Base-by-base conservation (phyloP, 495 filamentous ascomycete genomes). In the Bacidia gigantensis region DNA sequence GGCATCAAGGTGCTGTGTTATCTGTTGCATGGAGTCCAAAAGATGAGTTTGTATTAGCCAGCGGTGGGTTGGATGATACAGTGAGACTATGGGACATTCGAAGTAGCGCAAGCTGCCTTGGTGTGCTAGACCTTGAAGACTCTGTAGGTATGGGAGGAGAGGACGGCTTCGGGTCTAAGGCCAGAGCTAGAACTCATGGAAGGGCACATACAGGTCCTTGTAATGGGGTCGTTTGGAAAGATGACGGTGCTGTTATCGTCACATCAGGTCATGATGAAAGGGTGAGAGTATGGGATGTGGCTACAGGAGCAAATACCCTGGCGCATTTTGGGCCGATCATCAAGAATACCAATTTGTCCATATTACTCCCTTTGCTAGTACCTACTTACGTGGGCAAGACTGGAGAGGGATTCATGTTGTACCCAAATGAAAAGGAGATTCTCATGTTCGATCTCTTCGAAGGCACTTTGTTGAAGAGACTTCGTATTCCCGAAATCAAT, bases 71-170 rank as follows among this genome's bases (percentile, higher is more conserved):
- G 0, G 89, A 95, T 61, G 87, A 88, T 46, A 79, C 75, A 12
- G 81, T 87, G 0, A 80, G 86, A 26, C 67, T 95, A 9, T 96
- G 92, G 78, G 89, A 95, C 65, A 75, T 95, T 26, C 77, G 89
- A 23, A 76, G 80, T 26, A 76, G 80, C 45, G 76, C 77, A n/a
- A 78, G 78, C 11, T 74, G 81, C 32, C 76, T 96, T 23, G 85
- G 78, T 0, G 74, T 81, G 18, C 68, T 95, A 32, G 86, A 95
- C 62, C 79, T 84, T 66, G 87, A 93, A 56, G 84, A 92, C 52
- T 77, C 78, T n/a, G 70, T 82, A 5, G 87, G 86, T 42, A 54
- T 73, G 29, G 49, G 64, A 49, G 64, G 64, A 45, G 65, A 67
- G 9, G 70, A 78, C 35, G 72, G 72, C 0, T 69, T 70, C 45